These are phyloP conservation scores for Ceratocystis ficicola DNA, from an alignment of 2,329 filamentous ascomycete genomes.

Conservation along the genomic window DNA sequence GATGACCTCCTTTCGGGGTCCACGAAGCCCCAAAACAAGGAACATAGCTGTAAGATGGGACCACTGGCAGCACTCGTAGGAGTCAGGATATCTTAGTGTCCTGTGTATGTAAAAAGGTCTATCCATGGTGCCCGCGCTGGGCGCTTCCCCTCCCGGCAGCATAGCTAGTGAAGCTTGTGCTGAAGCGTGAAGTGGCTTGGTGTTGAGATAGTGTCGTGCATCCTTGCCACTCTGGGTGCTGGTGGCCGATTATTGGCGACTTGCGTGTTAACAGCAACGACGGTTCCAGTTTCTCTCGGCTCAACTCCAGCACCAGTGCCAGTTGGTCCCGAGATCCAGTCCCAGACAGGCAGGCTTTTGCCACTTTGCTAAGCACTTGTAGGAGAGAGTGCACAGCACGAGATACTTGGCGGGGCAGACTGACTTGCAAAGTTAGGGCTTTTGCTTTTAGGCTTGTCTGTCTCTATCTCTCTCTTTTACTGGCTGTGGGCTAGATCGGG, in stretches of 20 bases:
- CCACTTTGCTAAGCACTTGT: constrained; percentile 10
- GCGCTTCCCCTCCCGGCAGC: not conserved
- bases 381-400: not conserved
- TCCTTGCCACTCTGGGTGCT: not conserved
- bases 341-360: not conserved
- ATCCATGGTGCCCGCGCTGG: not conserved
- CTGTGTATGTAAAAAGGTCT: not conserved
- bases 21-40: not conserved
- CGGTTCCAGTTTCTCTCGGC: not conserved
- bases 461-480: not conserved
- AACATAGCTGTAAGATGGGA: constrained; percentile 9
- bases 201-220: not conserved
- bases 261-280: not conserved
- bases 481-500: not conserved
- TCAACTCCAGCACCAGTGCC: not conserved
- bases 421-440: no score
- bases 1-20: not conserved
- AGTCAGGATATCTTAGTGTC: not conserved
- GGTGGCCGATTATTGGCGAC: not conserved
- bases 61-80: not conserved
- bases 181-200: not conserved
- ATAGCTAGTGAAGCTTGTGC: not conserved
- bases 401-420: not conserved
- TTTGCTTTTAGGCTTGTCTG: not conserved
- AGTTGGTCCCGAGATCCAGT: not conserved